These are phyloP conservation scores for Stereum hirsutum DNA, from an alignment of 1,284 basidiomycete genomes.

Conservation along the genomic window DNA sequence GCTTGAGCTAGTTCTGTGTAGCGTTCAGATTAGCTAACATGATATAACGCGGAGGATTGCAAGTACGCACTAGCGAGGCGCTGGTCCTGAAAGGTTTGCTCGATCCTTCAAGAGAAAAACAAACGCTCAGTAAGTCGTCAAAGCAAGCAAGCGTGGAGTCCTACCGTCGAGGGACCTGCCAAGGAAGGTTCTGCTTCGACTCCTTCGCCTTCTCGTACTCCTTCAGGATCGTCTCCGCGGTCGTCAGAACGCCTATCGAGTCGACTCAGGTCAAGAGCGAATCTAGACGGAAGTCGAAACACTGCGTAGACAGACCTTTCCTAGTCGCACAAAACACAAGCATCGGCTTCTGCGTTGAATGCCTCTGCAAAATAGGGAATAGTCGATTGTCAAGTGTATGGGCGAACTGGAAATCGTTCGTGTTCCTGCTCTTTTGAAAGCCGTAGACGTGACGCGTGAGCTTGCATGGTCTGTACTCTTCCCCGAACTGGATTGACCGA, in stretches of 20 bases:
- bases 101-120: constrained; percentile 27
- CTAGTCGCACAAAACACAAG: constrained; percentile 83
- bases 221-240: constrained; percentile 69
- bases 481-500: constrained; percentile 83
- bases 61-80: constrained; percentile 41
- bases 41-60: neutral
- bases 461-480: constrained; percentile 83
- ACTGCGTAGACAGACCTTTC: constrained; percentile 42
- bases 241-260: constrained; percentile 47
- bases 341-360: constrained; percentile 71
- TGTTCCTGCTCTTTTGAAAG: constrained; percentile 42
- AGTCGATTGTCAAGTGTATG: constrained; percentile 69
- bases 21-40: neutral
- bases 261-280: neutral
- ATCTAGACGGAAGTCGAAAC: neutral
- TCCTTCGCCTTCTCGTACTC: constrained; percentile 54
- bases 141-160: neutral
- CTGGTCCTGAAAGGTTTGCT: constrained; percentile 50
- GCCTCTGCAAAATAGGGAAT: constrained; percentile 58
- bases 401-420: constrained; percentile 79
- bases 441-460: constrained; percentile 67
- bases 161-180: constrained; percentile 47
- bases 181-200: constrained; percentile 48
- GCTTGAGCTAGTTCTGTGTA: constrained; percentile 41
- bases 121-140: constrained; percentile 1